Evolutionary conservation across 192 early-diverging fungal genomes (phyloP).

Genomic region (Paraglomus brasilianum): DNA sequence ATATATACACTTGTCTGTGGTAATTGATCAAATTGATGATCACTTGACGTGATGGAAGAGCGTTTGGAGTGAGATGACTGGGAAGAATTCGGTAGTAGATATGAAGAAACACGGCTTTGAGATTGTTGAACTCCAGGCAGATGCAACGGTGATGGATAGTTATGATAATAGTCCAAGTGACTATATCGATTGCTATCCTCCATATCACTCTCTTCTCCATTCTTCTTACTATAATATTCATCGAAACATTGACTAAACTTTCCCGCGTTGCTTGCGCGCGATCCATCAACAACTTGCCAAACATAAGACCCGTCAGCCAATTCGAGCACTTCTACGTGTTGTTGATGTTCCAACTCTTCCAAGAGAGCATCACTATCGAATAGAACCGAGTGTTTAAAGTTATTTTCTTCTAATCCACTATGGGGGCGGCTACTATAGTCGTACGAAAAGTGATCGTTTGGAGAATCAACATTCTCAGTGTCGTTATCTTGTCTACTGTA

Average conservation of each 20-base stretch:
- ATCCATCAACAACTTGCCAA: slow-evolving; percentile 31
- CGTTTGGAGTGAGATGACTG: neutral
- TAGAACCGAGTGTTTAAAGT: neutral
- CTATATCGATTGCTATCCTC: neutral
- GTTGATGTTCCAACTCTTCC: slow-evolving; percentile 2
- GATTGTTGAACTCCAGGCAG: neutral
- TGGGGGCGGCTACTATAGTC: too few species aligned
- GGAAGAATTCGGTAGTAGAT: neutral
- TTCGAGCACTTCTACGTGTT: slow-evolving; percentile 32
- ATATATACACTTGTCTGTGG: slow-evolving; percentile 29
- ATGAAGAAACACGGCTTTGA: neutral
- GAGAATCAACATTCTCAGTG: too few species aligned
- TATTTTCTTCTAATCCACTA: neutral
- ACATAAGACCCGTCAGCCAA: slow-evolving; percentile 22
- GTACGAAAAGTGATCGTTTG: too few species aligned
- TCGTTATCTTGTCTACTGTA: too few species aligned
- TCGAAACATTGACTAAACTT: neutral
- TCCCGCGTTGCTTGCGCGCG: slow-evolving; percentile 4
- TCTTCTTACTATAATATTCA: slow-evolving; percentile 24
- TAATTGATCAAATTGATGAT: slow-evolving; percentile 2
- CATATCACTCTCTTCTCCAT: neutral
- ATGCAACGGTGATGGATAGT: slow-evolving; percentile 10
- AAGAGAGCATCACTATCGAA: neutral
- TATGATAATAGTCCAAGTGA: slow-evolving; percentile 11
- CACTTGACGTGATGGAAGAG: neutral